Evolutionary conservation across 176 grass and related monocot species (phyloP).

Genomic region (Triticum urartu): DNA sequence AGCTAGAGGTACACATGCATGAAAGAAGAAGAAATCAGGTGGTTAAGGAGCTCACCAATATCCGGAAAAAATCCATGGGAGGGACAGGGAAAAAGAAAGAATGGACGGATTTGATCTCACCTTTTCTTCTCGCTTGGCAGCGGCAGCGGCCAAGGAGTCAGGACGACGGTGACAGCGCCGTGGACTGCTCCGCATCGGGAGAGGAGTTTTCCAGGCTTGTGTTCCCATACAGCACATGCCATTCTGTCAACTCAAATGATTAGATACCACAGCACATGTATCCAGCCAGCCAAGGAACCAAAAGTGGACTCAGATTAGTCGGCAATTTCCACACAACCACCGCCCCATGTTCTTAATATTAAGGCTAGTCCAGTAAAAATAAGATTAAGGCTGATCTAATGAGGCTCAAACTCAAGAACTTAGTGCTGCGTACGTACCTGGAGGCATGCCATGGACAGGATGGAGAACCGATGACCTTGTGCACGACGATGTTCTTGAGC

Average conservation of each 20-base stretch:
- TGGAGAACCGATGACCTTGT: conserved; percentile 68
- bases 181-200: too few relatives aligned
- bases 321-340: background rate
- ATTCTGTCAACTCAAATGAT: background rate
- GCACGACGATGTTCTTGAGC: conserved; percentile 49
- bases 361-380: background rate
- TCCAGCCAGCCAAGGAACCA: background rate
- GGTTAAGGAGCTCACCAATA: too few relatives aligned
- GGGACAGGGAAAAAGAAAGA: too few relatives aligned
- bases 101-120: too few relatives aligned
- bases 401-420: background rate
- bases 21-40: too few relatives aligned
- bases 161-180: too few relatives aligned
- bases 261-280: background rate
- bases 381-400: background rate
- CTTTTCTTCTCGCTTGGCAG: too few relatives aligned
- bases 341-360: background rate
- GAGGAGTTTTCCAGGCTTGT: conserved; percentile 1
- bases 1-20: too few relatives aligned
- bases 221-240: background rate
- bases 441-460: conserved; percentile 54
- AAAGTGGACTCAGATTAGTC: background rate
- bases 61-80: too few relatives aligned
- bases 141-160: too few relatives aligned
- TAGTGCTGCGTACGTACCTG: conserved; percentile 47